These are phyloP conservation scores for Pyrenophora graminea DNA, from an alignment of 2,329 filamentous ascomycete species.

Conservation along the genomic window DNA sequence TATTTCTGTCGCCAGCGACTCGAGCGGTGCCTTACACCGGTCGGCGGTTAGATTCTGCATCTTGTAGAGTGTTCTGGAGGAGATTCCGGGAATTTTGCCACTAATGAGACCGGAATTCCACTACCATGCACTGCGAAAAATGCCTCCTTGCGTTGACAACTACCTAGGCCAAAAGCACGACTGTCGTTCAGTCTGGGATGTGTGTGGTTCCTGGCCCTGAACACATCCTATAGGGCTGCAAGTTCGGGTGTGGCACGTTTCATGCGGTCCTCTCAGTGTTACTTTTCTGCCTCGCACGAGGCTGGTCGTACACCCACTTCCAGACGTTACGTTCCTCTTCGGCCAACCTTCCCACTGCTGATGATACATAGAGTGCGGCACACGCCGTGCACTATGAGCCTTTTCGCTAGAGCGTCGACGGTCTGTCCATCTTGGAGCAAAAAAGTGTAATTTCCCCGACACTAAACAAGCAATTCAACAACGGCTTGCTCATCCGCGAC, in stretches of 20 bases:
- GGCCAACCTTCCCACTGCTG: background rate
- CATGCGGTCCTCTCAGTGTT: conserved; percentile 2
- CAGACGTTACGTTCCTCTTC: conserved; percentile 2
- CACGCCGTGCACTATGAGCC: background rate
- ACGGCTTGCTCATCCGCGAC: background rate
- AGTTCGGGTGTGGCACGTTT: conserved; percentile 14
- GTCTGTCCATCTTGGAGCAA: no score
- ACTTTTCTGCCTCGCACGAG: conserved; percentile 9
- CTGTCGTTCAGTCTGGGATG: background rate
- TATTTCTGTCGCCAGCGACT: conserved; percentile 10
- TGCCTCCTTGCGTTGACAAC: background rate
- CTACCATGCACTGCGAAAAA: no score
- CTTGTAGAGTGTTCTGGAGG: background rate
- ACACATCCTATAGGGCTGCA: background rate
- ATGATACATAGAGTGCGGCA: background rate
- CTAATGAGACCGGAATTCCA: no score
- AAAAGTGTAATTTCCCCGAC: no score
- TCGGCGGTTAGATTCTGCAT: conserved; percentile 2
- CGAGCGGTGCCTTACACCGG: conserved; percentile 3
- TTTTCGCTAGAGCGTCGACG: no score
- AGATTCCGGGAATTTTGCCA: no score
- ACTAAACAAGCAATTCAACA: no score
- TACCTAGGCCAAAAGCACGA: background rate
- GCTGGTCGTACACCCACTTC: background rate
- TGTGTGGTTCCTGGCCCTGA: background rate